phyloP scores from a whole-genome alignment of 2,329 filamentous ascomycete species.

The Emmonsiellopsis sp. region DNA sequence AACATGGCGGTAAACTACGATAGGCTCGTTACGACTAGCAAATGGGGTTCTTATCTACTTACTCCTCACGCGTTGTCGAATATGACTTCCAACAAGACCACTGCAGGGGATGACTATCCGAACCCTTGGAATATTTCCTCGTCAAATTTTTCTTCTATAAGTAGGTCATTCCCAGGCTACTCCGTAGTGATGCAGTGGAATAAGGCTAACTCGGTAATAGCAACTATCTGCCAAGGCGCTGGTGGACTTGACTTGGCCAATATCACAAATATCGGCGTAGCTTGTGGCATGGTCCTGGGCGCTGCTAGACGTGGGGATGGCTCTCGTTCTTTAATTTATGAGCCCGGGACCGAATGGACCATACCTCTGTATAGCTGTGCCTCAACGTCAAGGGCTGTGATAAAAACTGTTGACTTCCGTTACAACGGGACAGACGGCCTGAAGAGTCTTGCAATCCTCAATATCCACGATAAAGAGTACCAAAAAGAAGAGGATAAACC shows the following conservation, averaged over 20 bases:
- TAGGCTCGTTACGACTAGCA: background rate
- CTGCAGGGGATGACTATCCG: slow-evolving; percentile 11
- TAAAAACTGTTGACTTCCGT: slow-evolving; percentile 38
- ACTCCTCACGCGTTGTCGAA: background rate
- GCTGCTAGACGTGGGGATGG: slow-evolving; percentile 28
- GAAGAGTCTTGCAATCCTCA: slow-evolving; percentile 23
- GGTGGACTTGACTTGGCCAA: slow-evolving; percentile 26
- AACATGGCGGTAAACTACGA: background rate
- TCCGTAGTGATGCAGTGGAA: slow-evolving; percentile 1
- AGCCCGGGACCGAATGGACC: slow-evolving; percentile 34
- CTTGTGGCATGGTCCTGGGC: slow-evolving; percentile 34
- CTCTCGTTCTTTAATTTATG: slow-evolving; percentile 25
- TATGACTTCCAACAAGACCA: slow-evolving; percentile 2
- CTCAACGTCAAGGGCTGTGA: slow-evolving; percentile 30
- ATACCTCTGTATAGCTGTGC: slow-evolving; percentile 38
- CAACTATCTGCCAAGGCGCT: slow-evolving; percentile 22
- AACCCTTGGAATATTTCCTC: slow-evolving; percentile 23
- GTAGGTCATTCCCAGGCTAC: slow-evolving; percentile 3
- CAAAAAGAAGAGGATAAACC: slow-evolving; percentile 19
- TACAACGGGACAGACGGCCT: slow-evolving; percentile 34
- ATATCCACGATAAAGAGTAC: slow-evolving; percentile 30
- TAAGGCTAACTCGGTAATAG: slow-evolving; percentile 8
- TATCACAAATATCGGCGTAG: slow-evolving; percentile 32
- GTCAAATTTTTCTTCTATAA: slow-evolving; percentile 18
- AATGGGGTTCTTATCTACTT: slow-evolving; percentile 4